These are phyloP conservation scores for Cladosporium sp. DNA, from an alignment of 2,329 filamentous ascomycete species.

Conservation along the genomic window DNA sequence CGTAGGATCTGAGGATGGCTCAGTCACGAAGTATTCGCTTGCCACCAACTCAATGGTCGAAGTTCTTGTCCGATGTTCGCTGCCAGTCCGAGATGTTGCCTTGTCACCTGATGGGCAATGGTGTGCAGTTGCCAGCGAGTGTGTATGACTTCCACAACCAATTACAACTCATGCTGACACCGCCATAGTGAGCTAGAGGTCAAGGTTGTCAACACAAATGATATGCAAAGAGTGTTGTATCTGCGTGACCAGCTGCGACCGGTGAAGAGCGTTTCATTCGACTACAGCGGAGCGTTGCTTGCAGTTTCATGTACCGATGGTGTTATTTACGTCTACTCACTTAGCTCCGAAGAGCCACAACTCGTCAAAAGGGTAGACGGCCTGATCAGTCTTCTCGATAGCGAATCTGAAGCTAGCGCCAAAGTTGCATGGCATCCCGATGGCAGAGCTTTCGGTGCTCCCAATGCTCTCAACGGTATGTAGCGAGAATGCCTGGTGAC, in stretches of 20 bases:
- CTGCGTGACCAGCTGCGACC: slow-evolving; percentile 81
- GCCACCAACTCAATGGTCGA: slow-evolving; percentile 72
- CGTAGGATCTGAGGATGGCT: slow-evolving; percentile 89
- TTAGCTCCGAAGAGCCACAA: slow-evolving; percentile 75
- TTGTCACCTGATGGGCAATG: slow-evolving; percentile 79
- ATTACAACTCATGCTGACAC: slow-evolving; percentile 25
- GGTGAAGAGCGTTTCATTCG: slow-evolving; percentile 90
- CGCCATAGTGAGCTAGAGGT: slow-evolving; percentile 71
- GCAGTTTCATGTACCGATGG: slow-evolving; percentile 87
- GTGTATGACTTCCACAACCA: slow-evolving; percentile 35
- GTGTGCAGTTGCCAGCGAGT: slow-evolving; percentile 95
- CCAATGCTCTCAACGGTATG: slow-evolving; percentile 67
- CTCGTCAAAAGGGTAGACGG: slow-evolving; percentile 83
- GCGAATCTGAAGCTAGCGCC: slow-evolving; percentile 73
- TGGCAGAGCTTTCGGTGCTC: slow-evolving; percentile 82
- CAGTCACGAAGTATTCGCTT: slow-evolving; percentile 91
- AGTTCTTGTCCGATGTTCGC: slow-evolving; percentile 77
- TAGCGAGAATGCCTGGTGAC: not conserved
- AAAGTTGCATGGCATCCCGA: slow-evolving; percentile 89
- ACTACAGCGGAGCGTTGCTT: slow-evolving; percentile 72
- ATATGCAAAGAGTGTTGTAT: slow-evolving; percentile 73
- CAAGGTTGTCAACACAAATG: slow-evolving; percentile 79
- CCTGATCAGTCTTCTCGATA: slow-evolving; percentile 75
- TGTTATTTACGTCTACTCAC: slow-evolving; percentile 83
- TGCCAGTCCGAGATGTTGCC: slow-evolving; percentile 83